phyloP scores from a whole-genome alignment of 495 filamentous ascomycete genomes.

The Lasiosphaeris hirsuta region DNA sequence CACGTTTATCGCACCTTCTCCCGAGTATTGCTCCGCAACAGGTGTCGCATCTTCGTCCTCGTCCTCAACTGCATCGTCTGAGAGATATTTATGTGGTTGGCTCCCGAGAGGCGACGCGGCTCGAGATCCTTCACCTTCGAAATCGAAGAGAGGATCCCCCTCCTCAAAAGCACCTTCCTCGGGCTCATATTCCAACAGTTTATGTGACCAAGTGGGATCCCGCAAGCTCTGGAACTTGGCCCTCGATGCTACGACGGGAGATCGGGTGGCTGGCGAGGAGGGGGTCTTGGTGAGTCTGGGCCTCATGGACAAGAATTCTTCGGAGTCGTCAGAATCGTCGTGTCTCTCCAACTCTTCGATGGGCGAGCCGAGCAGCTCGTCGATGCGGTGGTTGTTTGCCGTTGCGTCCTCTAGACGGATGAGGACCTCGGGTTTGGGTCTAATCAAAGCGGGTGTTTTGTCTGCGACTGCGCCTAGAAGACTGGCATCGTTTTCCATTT shows the following conservation, averaged over 20 bases:
- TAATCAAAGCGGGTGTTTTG: not conserved
- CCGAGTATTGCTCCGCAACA: not conserved
- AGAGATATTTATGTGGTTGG: conserved; percentile 19
- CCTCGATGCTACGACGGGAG: conserved; percentile 7
- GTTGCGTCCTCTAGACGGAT: not conserved
- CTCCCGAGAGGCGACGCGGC: too few species aligned
- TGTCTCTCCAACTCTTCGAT: conserved; percentile 20
- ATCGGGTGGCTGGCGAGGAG: conserved; percentile 17
- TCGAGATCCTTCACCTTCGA: too few species aligned
- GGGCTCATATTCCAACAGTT: not conserved
- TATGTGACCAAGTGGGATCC: too few species aligned
- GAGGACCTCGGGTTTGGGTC: conserved; percentile 25
- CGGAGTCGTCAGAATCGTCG: conserved; percentile 31
- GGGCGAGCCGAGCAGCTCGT: conserved; percentile 14
- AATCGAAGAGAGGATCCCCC: conserved; percentile 26
- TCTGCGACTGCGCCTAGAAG: not conserved
- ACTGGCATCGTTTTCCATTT: not conserved
- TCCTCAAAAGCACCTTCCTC: conserved; percentile 12
- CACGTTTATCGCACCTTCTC: not conserved
- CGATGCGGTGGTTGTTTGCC: not conserved
- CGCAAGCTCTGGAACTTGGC: too few species aligned
- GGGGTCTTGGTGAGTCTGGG: conserved; percentile 19
- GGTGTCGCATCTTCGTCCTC: conserved; percentile 15
- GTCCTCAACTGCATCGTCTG: conserved; percentile 21
- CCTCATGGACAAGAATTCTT: conserved; percentile 33